Base-by-base conservation (phyloP, 1,284 basidiomycete species). In the Ceratobasidium sp. region DNA sequence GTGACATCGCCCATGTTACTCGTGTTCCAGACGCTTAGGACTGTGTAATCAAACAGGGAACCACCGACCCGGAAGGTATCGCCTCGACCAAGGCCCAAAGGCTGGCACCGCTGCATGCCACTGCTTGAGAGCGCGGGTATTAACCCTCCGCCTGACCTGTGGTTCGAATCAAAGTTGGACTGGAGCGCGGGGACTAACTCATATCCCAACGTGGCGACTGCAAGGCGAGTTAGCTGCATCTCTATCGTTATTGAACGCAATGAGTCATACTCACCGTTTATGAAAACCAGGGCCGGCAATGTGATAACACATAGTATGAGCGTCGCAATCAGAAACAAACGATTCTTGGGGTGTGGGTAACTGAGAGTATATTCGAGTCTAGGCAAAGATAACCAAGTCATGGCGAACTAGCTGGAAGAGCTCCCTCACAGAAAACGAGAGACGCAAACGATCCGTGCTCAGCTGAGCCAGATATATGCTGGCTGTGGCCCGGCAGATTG, bases 201-300 rank as follows among this genome's bases (percentile, higher is more conserved):
- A 45, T 7, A 67, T 5, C 51, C 65, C 15, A 44, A n/a, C 7
- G 65, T 67, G 4, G 19, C 51, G 19, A 67, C 65, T 67, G 27
- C 7, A 27, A 14, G 19, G 22, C 2, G 4, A 11, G 41, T 64
- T 27, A 29, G 41, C 31, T n/a, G n/a, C n/a, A n/a, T n/a, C n/a
- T n/a, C n/a, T n/a, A n/a, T n/a, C n/a, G n/a, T n/a, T n/a, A n/a
- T n/a, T n/a, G n/a, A n/a, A n/a, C n/a, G n/a, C n/a, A n/a, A n/a
- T n/a, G n/a, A n/a, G 41, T 64, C 6, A 22, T n/a, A 33, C 66
- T 69, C n/a, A 69, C 66, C n/a, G 27, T 69, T 69, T 29, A 69
- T 24, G 7, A 69, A 17, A 6, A 69, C 36, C 22, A 69, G n/a
- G 9, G 47, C 3, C 2, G 66, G 66, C 22, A 69, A 47, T 3